Evolutionary conservation across 768 basidiomycete genomes (phyloP), one percentile per base, ranked within the genome.

Genomic region (Austroboletus festivus): DNA sequence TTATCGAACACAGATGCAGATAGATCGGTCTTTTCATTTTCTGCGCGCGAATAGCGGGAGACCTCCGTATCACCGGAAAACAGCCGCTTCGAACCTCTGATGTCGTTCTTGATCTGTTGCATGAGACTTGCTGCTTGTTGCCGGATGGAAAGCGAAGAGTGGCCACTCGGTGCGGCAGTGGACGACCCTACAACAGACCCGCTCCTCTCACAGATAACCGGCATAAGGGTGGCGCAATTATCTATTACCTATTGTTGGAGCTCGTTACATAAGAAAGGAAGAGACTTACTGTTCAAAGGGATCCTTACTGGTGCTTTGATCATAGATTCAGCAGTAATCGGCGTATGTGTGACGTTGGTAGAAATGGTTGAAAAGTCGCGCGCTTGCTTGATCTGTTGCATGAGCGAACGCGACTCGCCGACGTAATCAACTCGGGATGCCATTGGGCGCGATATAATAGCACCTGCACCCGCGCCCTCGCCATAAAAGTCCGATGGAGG

Each of bases 61-160:
- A 71, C 51, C 15, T 84, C 83, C 0, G 81, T 82, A 16, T 86
- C 84, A 5, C 74, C 76, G 2, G 86, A 85, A 60, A 86, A 85
- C 2, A 88, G 57, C 12, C 86, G 82, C 64, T 89, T 89, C 44
- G 79, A 77, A 4, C 82, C 78, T 43, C 55, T 60, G 76, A 90
- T 81, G 57, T 89, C 88, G 48, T 74, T 78, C 67, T 85, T 86
- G 54, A 93, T 91, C 55, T 90, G 87, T 21, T 85, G 86, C 87
- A 94, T 92, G 39, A 94, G 68, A 21, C 75, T 81, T 9, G 81
- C 86, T 12, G 89, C 92, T 56, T 89, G 83, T 56, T 81, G 74
- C 35, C 90, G 80, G 63, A 89, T 89, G 9, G 77, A 78, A 19
- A 82, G 72, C 8, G 87, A 84, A 0, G 85, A 83, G 49, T 80